phyloP scores from a whole-genome alignment of 78 protist species.

The Chrysochromulina tobinii region DNA sequence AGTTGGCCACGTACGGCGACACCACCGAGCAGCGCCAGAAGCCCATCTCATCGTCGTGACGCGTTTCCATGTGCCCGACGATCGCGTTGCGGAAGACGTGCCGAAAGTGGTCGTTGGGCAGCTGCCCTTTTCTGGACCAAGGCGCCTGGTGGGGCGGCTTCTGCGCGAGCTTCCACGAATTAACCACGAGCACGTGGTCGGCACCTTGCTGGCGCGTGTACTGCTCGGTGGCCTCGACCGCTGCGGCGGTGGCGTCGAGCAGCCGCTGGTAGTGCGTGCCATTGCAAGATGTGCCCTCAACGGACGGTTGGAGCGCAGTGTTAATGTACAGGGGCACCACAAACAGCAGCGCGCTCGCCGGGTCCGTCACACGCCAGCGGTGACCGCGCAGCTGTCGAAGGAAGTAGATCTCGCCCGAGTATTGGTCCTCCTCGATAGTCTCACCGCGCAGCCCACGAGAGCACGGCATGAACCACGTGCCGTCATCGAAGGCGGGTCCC shows the following conservation, averaged over 20 bases:
- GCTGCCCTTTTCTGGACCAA: background rate
- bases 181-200: background rate
- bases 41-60: too few relatives aligned
- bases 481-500: background rate
- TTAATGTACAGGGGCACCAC: too few relatives aligned
- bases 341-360: too few relatives aligned
- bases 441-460: background rate
- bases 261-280: background rate
- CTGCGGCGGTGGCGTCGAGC: background rate
- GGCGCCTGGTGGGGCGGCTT: background rate
- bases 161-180: background rate
- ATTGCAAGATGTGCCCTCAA: background rate
- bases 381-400: too few relatives aligned
- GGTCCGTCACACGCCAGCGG: too few relatives aligned
- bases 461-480: background rate
- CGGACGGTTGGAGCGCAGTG: background rate
- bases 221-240: background rate
- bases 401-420: too few relatives aligned
- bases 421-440: background rate
- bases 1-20: too few relatives aligned
- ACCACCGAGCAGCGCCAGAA: too few relatives aligned
- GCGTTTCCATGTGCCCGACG: background rate
- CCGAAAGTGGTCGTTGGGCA: background rate
- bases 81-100: background rate
- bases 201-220: background rate